phyloP scores from a whole-genome alignment of 1,139 yeast genomes.

The Saccharomyces hybrid region DNA sequence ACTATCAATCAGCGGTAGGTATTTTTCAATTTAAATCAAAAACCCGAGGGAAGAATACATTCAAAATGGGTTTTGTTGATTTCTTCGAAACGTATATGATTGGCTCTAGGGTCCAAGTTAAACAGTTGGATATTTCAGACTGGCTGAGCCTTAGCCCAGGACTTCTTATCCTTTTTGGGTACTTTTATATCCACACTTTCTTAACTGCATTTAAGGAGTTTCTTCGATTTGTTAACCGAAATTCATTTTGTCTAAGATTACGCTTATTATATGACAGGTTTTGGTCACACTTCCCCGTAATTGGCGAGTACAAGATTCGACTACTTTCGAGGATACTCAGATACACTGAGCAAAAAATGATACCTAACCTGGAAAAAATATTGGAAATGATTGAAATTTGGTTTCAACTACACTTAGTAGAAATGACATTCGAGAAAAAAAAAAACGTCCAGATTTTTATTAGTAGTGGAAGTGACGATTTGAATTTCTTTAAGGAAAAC shows the following conservation, averaged over 20 bases:
- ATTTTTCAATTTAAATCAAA: no score
- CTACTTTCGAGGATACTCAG: conserved; percentile 7
- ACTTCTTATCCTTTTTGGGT: conserved; percentile 6
- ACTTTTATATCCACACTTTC: conserved; percentile 6
- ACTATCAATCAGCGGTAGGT: no score
- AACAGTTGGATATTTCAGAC: conserved; percentile 8
- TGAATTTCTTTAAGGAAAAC: conserved; percentile 9
- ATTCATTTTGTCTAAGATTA: conserved; percentile 3
- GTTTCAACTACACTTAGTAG: conserved; percentile 17
- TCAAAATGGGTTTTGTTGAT: conserved; percentile 13
- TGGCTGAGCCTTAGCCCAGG: conserved; percentile 9
- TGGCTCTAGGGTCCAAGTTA: conserved; percentile 11
- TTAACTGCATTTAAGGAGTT: conserved; percentile 1
- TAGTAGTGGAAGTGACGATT: conserved; percentile 20
- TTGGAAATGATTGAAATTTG: conserved; percentile 11
- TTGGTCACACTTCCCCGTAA: conserved; percentile 17
- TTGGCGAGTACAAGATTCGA: conserved; percentile 13
- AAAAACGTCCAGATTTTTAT: conserved; percentile 18
- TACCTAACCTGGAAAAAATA: conserved; percentile 11
- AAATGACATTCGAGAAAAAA: conserved; percentile 17
- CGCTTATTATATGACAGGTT: conserved; percentile 8
- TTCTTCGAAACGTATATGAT: conserved; percentile 16
- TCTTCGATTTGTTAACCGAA: conserved; percentile 4
- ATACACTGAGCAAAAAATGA: conserved; percentile 3
- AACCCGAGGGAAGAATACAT: background rate